Evolutionary conservation across 371 early-diverging fungal genomes (phyloP).

Genomic region (Rhizopus delemar): DNA sequence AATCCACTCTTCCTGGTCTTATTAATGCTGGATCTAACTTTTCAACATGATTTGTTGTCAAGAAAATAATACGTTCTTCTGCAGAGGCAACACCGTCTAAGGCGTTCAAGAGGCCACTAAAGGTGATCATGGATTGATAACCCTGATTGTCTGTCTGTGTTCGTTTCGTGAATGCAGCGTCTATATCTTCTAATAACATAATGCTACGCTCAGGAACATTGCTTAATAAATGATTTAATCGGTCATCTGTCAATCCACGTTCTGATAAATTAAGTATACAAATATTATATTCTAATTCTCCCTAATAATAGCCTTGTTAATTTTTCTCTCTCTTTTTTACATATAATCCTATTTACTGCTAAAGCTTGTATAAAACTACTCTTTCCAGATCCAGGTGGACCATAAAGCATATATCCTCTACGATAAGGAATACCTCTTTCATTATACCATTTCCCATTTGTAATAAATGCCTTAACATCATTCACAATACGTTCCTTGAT

Average conservation of each 20-base stretch:
- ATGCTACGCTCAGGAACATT: constrained; percentile 95
- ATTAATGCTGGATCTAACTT: constrained; percentile 96
- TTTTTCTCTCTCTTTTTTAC: background rate
- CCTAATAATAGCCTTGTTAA: constrained; percentile 34
- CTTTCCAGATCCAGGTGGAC: constrained; percentile 99
- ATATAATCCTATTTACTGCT: constrained; percentile 55
- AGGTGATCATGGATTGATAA: constrained; percentile 95
- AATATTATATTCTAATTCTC: constrained; percentile 95
- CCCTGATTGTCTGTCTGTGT: constrained; percentile 64
- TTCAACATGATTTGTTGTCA: constrained; percentile 99
- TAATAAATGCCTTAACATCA: constrained; percentile 87
- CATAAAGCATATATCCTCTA: constrained; percentile 96
- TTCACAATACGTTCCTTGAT: constrained; percentile 73
- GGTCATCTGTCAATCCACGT: constrained; percentile 93
- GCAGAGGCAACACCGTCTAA: constrained; percentile 98
- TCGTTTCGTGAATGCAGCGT: constrained; percentile 92
- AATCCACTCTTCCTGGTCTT: constrained; percentile 98
- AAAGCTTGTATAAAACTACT: constrained; percentile 97
- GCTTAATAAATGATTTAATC: constrained; percentile 90
- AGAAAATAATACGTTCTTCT: constrained; percentile 96
- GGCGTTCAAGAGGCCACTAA: constrained; percentile 98
- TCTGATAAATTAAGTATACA: constrained; percentile 95
- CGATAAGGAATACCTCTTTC: constrained; percentile 96
- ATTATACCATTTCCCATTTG: constrained; percentile 91
- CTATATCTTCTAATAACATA: constrained; percentile 98